phyloP scores from a whole-genome alignment of 805 yeast species.

The Myxozyma monticola region DNA sequence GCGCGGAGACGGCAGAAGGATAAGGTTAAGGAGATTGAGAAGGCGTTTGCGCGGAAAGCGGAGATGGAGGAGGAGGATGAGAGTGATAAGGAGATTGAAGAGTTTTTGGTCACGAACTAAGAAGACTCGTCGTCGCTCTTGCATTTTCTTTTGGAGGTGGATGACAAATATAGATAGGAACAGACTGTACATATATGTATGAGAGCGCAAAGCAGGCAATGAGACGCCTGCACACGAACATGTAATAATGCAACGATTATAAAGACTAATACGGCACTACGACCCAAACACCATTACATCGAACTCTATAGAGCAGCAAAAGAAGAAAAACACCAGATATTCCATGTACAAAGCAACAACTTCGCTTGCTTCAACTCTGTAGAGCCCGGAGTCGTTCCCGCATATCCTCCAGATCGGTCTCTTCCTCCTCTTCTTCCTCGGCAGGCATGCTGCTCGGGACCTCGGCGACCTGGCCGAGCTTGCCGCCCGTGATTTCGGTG shows the following conservation, averaged over 20 bases:
- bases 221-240: no score
- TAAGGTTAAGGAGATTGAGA: slow-evolving; percentile 31
- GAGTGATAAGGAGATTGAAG: slow-evolving; percentile 19
- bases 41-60: slow-evolving; percentile 21
- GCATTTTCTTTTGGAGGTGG: no score
- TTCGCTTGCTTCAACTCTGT: slow-evolving; percentile 65
- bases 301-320: neutral
- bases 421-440: slow-evolving; percentile 58
- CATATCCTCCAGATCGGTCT: slow-evolving; percentile 78
- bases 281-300: no score
- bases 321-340: no score
- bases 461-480: slow-evolving; percentile 42
- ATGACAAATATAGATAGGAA: no score
- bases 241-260: no score
- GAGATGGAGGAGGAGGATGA: slow-evolving; percentile 32
- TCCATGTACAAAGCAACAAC: no score
- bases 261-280: no score
- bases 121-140: no score
- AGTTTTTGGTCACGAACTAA: slow-evolving; percentile 14
- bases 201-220: no score
- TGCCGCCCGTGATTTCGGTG: slow-evolving; percentile 47
- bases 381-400: slow-evolving; percentile 82
- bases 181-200: no score
- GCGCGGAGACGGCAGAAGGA: slow-evolving; percentile 33
- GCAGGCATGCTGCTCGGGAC: slow-evolving; percentile 37